A percentile compares a stretch with the other conserved stretches of the same genome.
Conservation (phyloP, 1,284 basidiomycete species). For the Singerocomus inundabilis region DNA sequence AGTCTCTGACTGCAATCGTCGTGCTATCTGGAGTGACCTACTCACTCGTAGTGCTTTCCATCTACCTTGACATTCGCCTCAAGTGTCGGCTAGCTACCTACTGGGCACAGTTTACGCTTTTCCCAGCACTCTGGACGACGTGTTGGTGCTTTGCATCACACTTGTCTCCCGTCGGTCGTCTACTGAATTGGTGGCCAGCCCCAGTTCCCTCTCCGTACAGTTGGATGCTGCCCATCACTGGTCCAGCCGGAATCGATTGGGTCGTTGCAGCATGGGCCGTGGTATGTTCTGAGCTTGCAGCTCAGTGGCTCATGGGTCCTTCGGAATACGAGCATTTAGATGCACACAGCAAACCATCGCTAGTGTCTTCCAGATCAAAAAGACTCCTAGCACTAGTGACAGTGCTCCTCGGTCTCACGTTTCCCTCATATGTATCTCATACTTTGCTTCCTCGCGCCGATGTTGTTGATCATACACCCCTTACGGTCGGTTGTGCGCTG, state of each 20-base stretch:
- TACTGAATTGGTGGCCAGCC: slow-evolving; percentile 60
- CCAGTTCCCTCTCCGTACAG: slow-evolving; percentile 54
- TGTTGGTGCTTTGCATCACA: slow-evolving; percentile 53
- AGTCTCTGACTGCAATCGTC: slow-evolving; percentile 47
- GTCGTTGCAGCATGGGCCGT: slow-evolving; percentile 67
- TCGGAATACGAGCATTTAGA: slow-evolving; percentile 17
- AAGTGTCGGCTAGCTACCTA: slow-evolving; percentile 29
- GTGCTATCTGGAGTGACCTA: slow-evolving; percentile 44
- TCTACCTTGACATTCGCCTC: slow-evolving; percentile 42
- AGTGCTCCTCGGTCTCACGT: slow-evolving; percentile 46
- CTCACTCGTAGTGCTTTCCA: slow-evolving; percentile 34
- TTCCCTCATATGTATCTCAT: slow-evolving; percentile 52
- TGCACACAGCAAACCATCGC: neutral
- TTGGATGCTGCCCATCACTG: slow-evolving; percentile 60
- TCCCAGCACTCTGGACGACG: slow-evolving; percentile 69
- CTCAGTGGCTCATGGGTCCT: slow-evolving; percentile 51
- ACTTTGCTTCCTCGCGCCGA: slow-evolving; percentile 45
- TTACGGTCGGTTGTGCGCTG: slow-evolving; percentile 64
- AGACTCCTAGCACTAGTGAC: slow-evolving; percentile 37
- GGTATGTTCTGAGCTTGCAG: slow-evolving; percentile 53
- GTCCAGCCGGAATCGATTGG: slow-evolving; percentile 66
- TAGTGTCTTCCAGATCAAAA: slow-evolving; percentile 24
- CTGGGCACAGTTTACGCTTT: slow-evolving; percentile 51
- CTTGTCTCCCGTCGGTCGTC: slow-evolving; percentile 62
- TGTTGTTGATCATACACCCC: slow-evolving; percentile 44